These are phyloP conservation scores for Ambrosia hybrid DNA, from an alignment of 140 eudicot genomes.

Conservation along the genomic window DNA sequence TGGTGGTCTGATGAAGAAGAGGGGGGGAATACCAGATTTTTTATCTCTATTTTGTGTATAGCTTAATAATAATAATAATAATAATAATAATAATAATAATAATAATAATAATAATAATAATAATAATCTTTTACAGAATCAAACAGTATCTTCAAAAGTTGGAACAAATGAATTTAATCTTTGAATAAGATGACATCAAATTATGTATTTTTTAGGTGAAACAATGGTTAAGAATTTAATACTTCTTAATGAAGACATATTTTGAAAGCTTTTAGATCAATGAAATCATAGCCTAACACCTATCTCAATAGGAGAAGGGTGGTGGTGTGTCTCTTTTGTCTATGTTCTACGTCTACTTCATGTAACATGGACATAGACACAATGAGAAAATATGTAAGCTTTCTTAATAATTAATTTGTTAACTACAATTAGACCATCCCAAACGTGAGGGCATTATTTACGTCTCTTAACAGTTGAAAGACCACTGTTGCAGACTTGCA, in stretches of 20 bases:
- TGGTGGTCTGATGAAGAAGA: no score
- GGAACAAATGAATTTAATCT: background rate
- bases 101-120: no score
- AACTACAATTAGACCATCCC: background rate
- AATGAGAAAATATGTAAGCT: background rate
- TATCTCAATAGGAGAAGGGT: background rate
- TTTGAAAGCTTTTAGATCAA: background rate
- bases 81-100: no score
- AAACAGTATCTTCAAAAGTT: background rate
- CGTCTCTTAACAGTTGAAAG: no score
- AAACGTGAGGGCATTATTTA: no score
- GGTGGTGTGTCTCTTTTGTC: conserved; percentile 34
- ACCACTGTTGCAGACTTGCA: no score
- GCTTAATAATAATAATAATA: no score
- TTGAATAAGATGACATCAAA: background rate
- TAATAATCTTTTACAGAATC: no score
- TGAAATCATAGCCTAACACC: background rate
- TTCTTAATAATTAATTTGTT: background rate
- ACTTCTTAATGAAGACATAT: background rate
- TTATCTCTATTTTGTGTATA: no score
- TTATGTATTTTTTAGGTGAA: background rate
- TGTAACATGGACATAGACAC: conserved; percentile 7
- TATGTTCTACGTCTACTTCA: conserved; percentile 31
- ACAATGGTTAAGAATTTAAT: background rate
- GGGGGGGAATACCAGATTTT: no score